These are phyloP conservation scores for Skeletonema marinoi DNA, from an alignment of 108 stramenopile species.

Conservation along the genomic window DNA sequence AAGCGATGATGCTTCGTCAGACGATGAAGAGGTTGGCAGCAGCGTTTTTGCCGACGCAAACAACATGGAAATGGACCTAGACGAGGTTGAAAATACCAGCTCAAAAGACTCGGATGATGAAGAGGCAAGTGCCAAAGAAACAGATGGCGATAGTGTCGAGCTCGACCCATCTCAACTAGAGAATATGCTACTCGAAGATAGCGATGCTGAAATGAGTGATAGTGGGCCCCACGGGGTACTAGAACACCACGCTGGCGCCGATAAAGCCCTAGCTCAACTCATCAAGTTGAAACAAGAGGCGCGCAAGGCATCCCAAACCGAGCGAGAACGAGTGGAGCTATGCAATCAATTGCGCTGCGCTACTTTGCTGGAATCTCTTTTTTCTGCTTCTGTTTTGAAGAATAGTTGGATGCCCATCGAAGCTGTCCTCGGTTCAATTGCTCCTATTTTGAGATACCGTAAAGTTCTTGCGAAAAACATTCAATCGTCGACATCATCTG, in stretches of 20 bases:
- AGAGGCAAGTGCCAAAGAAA: conserved; percentile 2
- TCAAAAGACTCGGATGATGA: conserved; percentile 19
- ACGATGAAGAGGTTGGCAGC: conserved; percentile 51
- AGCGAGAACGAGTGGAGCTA: conserved; percentile 69
- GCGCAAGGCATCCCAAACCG: conserved; percentile 75
- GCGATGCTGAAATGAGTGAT: conserved; percentile 63
- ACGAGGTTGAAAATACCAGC: conserved; percentile 40
- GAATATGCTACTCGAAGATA: conserved; percentile 78
- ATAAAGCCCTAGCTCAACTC: conserved; percentile 80
- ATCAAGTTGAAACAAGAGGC: conserved; percentile 86
- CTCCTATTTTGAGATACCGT: conserved; percentile 58
- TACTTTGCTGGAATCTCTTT: conserved; percentile 66
- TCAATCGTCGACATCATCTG: conserved; percentile 20
- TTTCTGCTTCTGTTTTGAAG: conserved; percentile 52
- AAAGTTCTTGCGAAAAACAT: conserved; percentile 48
- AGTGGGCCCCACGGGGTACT: conserved; percentile 48
- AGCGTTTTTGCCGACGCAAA: conserved; percentile 32
- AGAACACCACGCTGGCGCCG: conserved; percentile 90
- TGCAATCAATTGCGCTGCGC: conserved; percentile 75
- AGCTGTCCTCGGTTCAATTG: conserved; percentile 52
- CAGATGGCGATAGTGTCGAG: conserved; percentile 61
- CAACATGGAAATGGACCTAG: conserved; percentile 36
- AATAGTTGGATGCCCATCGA: conserved; percentile 55
- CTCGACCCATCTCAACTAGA: conserved; percentile 65
- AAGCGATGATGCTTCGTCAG: conserved; percentile 36